Base-by-base conservation (phyloP, 257 asterid genomes). In the Scutellaria galericulata region DNA sequence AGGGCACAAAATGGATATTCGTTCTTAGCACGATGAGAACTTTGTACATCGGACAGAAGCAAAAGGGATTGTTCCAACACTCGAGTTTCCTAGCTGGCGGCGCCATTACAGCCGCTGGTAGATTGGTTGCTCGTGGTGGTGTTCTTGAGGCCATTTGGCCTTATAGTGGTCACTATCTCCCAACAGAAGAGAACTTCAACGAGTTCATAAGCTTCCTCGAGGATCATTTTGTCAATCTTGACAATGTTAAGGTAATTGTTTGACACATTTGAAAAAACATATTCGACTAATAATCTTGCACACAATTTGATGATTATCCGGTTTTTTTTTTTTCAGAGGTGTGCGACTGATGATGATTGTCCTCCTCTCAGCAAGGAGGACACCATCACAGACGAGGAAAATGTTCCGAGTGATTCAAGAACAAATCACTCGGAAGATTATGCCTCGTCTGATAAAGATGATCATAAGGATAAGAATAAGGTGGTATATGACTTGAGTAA, bases 111-210 rank as follows among this genome's bases (percentile, higher is more conserved):
- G 97, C 99, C 0, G 99, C 99, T 3, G 99, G 99, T 53, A 87
- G 99, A 79, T 73, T 91, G 71, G 96, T 94, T 0, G 92, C 97
- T 39, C 96, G 75, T 24, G 80, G 12, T 2, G 99, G 99, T 20
- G 79, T 86, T 81, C 94, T 91, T 24, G 96, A 94, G 97, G 98
- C 98, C 31, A 86, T 92, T 66, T 90, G 98, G 98, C 98, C 98
- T 24, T 92, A 92, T 59, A 92, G 98, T 48, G 98, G 98, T 65
- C 98, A 92, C 81, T 92, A 92, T 81, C 98, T 84, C 72, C 98
- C 98, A 5, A 92, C 98, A 0, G 96, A 92, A 78, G 98, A 92
- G 77, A 88, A 92, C 73, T 92, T 92, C 82, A 73, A 20, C 64
- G 98, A 90, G 71, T 92, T 92, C 81, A 72, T 92, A 37, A 83